Evolutionary conservation across 768 basidiomycete genomes (phyloP).

Genomic region (Flagelloscypha sp.): DNA sequence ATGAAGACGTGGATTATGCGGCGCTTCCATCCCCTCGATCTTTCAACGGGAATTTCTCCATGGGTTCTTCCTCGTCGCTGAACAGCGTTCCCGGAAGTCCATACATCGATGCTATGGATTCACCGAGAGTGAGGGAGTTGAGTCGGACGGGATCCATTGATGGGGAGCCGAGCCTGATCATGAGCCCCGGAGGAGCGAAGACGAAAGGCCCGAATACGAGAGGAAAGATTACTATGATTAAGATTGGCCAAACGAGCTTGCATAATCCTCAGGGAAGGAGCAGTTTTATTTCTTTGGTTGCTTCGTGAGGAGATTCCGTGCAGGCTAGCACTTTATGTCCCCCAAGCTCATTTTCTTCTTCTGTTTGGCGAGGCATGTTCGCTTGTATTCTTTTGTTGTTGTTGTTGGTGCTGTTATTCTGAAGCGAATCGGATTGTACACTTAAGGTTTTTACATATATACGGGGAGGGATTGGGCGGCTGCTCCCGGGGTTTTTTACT

Average conservation of each 20-base stretch:
- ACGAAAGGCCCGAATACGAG: constrained; percentile 9
- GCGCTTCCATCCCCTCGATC: constrained; percentile 11
- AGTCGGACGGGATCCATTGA: constrained; percentile 9
- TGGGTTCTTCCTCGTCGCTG: constrained; percentile 33
- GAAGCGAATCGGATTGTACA: too few relatives aligned
- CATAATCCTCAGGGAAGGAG: constrained; percentile 88
- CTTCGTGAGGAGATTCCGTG: constrained; percentile 6
- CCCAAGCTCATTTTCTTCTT: constrained; percentile 7
- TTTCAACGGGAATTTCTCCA: constrained; percentile 15
- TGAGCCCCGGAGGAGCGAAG: constrained; percentile 10
- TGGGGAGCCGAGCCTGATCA: constrained; percentile 8
- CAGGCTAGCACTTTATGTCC: constrained; percentile 3
- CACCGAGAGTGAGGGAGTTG: constrained; percentile 17
- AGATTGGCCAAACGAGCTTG: constrained; percentile 90
- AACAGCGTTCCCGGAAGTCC: too few relatives aligned
- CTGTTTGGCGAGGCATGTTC: too few relatives aligned
- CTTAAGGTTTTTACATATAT: too few relatives aligned
- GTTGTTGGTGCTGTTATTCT: too few relatives aligned
- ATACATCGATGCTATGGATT: constrained; percentile 57
- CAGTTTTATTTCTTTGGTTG: constrained; percentile 62
- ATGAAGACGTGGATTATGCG: constrained; percentile 12
- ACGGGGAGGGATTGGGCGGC: too few relatives aligned
- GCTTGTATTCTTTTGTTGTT: too few relatives aligned
- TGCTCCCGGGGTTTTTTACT: too few relatives aligned
- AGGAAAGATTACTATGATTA: constrained; percentile 46